phyloP scores from a whole-genome alignment of 2,329 filamentous ascomycete species.

The Colletotrichum aenigma region DNA sequence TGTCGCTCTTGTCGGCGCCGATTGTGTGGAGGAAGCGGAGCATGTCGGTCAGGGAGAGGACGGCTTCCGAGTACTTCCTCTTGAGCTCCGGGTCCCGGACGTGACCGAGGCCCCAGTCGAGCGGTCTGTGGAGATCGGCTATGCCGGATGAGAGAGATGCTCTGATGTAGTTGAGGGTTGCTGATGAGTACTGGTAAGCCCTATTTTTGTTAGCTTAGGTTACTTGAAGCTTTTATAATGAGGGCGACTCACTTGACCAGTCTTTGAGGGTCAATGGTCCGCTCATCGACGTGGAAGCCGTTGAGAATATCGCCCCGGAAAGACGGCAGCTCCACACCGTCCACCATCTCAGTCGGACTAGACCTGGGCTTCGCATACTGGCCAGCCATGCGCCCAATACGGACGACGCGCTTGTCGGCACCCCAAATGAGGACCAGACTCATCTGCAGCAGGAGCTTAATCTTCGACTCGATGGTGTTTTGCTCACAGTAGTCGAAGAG shows the following conservation, averaged over 20 bases:
- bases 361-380: constrained; percentile 97
- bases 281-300: constrained; percentile 77
- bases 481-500: constrained; percentile 96
- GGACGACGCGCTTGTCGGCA: constrained; percentile 78
- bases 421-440: constrained; percentile 95
- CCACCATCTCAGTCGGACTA: constrained; percentile 80
- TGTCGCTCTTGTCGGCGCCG: constrained; percentile 82
- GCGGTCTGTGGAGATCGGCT: constrained; percentile 88
- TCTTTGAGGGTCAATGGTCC: constrained; percentile 80
- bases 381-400: constrained; percentile 94
- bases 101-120: constrained; percentile 95
- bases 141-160: constrained; percentile 85
- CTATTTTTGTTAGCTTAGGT: constrained; percentile 39
- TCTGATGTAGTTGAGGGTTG: constrained; percentile 92
- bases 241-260: constrained; percentile 66
- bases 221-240: neutral
- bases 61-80: constrained; percentile 84
- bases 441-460: constrained; percentile 97
- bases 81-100: constrained; percentile 84
- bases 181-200: constrained; percentile 94
- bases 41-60: constrained; percentile 86
- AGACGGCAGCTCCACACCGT: constrained; percentile 82
- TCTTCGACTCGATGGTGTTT: constrained; percentile 89
- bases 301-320: constrained; percentile 98
- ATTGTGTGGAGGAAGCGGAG: constrained; percentile 94